Conservation (phyloP, 139 green algal genomes). For the Microglena sp. region DNA sequence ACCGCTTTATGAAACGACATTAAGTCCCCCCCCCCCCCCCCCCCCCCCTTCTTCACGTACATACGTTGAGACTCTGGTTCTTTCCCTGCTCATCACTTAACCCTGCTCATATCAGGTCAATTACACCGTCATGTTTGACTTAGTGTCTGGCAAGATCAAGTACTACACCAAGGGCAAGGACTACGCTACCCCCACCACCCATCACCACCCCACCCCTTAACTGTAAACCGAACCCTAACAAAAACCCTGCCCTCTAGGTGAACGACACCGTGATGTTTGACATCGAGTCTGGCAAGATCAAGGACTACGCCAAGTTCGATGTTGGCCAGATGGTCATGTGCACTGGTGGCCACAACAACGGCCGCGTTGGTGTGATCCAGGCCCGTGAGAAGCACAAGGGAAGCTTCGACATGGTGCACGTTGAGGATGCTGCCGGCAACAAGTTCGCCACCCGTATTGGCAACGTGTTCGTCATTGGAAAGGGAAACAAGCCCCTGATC, state of each 20-base stretch:
- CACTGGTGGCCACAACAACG: constrained; percentile 86
- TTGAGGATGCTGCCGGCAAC: constrained; percentile 88
- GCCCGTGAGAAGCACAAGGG: constrained; percentile 92
- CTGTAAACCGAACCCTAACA: too few species aligned
- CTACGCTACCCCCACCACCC: not conserved
- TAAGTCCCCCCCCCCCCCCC: too few species aligned
- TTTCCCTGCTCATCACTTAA: too few species aligned
- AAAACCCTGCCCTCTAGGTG: too few species aligned
- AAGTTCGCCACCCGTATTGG: constrained; percentile 84
- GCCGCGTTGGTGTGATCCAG: constrained; percentile 84
- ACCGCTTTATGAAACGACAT: too few species aligned
- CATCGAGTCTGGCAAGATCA: constrained; percentile 95
- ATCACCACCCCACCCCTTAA: not conserved
- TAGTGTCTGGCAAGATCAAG: constrained; percentile 92
- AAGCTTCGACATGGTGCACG: constrained; percentile 87
- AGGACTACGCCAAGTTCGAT: constrained; percentile 94
- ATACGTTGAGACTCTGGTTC: too few species aligned
- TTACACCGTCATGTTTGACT: constrained; percentile 96
- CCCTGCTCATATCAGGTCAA: constrained; percentile 50
- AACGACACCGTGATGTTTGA: constrained; percentile 97
- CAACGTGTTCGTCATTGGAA: constrained; percentile 98
- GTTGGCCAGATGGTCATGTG: constrained; percentile 89
- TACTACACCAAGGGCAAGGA: constrained; percentile 71
- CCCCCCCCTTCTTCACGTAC: too few species aligned
- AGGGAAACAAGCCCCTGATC: constrained; percentile 91